Evolutionary conservation across 768 basidiomycete species (phyloP).

Genomic region (Phlebiopsis gigantea): DNA sequence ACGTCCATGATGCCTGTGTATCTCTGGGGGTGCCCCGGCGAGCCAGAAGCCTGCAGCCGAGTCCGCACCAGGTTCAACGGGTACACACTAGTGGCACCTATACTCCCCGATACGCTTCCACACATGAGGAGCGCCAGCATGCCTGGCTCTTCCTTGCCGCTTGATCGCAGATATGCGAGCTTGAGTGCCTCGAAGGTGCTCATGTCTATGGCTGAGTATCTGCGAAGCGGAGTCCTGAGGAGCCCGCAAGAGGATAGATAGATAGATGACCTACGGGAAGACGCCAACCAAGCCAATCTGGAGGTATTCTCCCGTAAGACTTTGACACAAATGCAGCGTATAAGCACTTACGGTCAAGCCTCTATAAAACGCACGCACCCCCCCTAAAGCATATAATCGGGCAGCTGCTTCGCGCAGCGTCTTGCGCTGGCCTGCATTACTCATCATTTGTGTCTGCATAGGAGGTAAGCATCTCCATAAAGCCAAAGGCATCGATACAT

Average conservation of each 20-base stretch:
- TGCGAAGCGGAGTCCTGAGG: conserved; percentile 19
- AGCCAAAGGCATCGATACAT: not conserved
- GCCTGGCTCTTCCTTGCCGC: conserved; percentile 85
- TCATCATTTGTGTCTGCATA: conserved; percentile 91
- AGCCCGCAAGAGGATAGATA: not conserved
- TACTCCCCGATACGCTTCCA: conserved; percentile 88
- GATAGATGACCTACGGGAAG: conserved; percentile 69
- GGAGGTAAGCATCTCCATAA: not conserved
- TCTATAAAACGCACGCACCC: conserved; percentile 82
- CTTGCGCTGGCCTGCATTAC: conserved; percentile 62
- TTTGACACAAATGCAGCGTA: not conserved
- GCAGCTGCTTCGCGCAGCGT: conserved; percentile 58
- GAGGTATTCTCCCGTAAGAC: not conserved
- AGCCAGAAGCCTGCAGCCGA: conserved; percentile 93
- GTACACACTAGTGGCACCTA: conserved; percentile 92
- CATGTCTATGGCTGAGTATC: conserved; percentile 95
- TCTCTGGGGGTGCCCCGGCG: conserved; percentile 86
- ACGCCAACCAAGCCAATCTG: conserved; percentile 95
- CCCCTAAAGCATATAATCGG: conserved; percentile 75
- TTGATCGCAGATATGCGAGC: conserved; percentile 80
- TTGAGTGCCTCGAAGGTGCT: conserved; percentile 96
- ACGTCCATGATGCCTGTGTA: conserved; percentile 92
- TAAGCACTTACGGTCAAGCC: conserved; percentile 69
- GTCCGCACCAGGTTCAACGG: conserved; percentile 91
- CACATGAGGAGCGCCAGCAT: conserved; percentile 84